phyloP scores from a whole-genome alignment of 768 basidiomycete species.

The Cyclocybe aegerita region DNA sequence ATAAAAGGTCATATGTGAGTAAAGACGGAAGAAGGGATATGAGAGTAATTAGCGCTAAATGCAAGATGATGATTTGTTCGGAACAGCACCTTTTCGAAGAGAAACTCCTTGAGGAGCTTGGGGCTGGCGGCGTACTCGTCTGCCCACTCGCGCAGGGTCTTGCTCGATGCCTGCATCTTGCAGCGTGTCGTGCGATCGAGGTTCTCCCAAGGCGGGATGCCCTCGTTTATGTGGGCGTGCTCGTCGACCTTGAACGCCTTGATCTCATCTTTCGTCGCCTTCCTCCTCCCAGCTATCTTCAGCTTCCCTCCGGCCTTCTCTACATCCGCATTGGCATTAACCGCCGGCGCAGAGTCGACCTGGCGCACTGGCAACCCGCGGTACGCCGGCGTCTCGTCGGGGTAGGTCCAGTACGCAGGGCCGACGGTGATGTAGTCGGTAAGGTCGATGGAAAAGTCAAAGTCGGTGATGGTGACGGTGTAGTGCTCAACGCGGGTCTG shows the following conservation, averaged over 20 bases:
- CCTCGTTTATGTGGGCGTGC: constrained; percentile 37
- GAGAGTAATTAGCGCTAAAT: not conserved
- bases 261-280: constrained; percentile 40
- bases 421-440: constrained; percentile 16
- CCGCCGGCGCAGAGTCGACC: constrained; percentile 32
- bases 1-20: too few relatives aligned
- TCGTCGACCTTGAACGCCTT: constrained; percentile 43
- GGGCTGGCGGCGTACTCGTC: constrained; percentile 71
- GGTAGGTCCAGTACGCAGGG: constrained; percentile 46
- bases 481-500: constrained; percentile 42
- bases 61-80: too few relatives aligned
- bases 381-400: constrained; percentile 58
- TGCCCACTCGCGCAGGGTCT: constrained; percentile 70
- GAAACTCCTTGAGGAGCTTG: constrained; percentile 73
- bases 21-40: too few relatives aligned
- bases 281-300: constrained; percentile 25
- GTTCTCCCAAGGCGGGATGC: constrained; percentile 43
- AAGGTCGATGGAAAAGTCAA: constrained; percentile 61
- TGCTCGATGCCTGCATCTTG: constrained; percentile 37
- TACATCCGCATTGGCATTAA: not conserved
- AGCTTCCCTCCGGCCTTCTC: constrained; percentile 10
- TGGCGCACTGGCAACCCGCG: constrained; percentile 59
- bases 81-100: constrained; percentile 64
- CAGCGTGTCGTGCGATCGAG: not conserved
- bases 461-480: constrained; percentile 57